phyloP scores from a whole-genome alignment of 1,284 basidiomycete genomes.

The Grifola frondosa region DNA sequence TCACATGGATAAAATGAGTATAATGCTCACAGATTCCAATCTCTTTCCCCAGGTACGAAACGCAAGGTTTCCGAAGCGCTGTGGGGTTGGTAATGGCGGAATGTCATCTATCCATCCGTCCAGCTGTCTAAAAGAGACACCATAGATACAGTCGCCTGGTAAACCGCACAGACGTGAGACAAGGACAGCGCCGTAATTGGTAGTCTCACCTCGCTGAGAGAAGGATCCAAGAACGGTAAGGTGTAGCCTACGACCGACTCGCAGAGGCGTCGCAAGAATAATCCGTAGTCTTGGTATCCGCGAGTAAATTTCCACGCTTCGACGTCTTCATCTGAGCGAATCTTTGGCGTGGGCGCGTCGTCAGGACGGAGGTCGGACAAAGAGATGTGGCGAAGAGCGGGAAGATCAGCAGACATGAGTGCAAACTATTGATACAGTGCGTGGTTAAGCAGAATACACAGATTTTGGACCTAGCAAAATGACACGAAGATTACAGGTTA shows the following conservation, averaged over 20 bases:
- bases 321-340: slow-evolving; percentile 70
- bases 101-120: slow-evolving; percentile 82
- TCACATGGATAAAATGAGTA: slow-evolving; percentile 4
- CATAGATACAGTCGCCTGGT: slow-evolving; percentile 38
- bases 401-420: slow-evolving; percentile 21
- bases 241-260: slow-evolving; percentile 69
- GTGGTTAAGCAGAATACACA: neutral
- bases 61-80: slow-evolving; percentile 93
- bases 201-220: slow-evolving; percentile 39
- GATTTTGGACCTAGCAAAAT: too few species aligned
- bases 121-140: slow-evolving; percentile 67
- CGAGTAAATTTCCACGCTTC: slow-evolving; percentile 63
- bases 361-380: slow-evolving; percentile 33
- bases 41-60: slow-evolving; percentile 87
- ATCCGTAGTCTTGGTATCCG: slow-evolving; percentile 69
- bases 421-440: neutral
- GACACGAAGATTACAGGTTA: too few species aligned
- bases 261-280: slow-evolving; percentile 73
- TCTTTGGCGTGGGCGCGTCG: slow-evolving; percentile 39
- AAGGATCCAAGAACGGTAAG: slow-evolving; percentile 40
- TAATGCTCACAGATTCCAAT: slow-evolving; percentile 66
- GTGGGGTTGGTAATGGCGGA: slow-evolving; percentile 76
- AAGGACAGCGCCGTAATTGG: slow-evolving; percentile 6
- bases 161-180: neutral
- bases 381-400: slow-evolving; percentile 44